Evolutionary conservation across 345 rosid species (phyloP).

Genomic region (Odontarrhena argentea): DNA sequence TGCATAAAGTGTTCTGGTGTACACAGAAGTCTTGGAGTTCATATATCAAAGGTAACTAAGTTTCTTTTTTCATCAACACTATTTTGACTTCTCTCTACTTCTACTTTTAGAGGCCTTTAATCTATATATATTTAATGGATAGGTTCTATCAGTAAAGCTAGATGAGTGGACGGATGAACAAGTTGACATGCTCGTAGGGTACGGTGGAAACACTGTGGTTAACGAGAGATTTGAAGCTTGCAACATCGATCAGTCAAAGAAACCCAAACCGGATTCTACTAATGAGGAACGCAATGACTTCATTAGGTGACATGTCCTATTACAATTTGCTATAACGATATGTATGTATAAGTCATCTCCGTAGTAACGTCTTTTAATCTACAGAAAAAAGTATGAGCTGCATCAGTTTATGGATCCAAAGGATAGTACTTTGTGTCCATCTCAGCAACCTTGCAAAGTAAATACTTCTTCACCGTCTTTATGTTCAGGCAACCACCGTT

Average conservation of each 20-base stretch:
- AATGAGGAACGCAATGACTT: conserved; percentile 79
- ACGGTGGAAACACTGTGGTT: conserved; percentile 77
- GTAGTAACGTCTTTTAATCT: conserved; percentile 24
- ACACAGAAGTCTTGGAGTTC: conserved; percentile 98
- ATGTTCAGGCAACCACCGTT: conserved; percentile 35
- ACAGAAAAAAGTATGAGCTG: conserved; percentile 84
- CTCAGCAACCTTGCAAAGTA: conserved; percentile 36
- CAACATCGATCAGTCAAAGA: conserved; percentile 56
- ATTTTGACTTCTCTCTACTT: conserved; percentile 11
- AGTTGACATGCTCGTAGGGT: conserved; percentile 55
- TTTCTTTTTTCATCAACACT: conserved; percentile 12
- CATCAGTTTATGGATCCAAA: conserved; percentile 57
- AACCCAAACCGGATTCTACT: conserved; percentile 79
- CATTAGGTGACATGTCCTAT: conserved; percentile 56
- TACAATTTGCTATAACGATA: background rate
- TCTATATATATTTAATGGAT: conserved; percentile 13
- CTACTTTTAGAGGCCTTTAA: conserved; percentile 23
- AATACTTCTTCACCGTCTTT: conserved; percentile 42
- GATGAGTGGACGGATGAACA: conserved; percentile 98
- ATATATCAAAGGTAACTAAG: conserved; percentile 76
- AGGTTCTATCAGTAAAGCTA: conserved; percentile 90
- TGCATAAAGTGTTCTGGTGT: conserved; percentile 99
- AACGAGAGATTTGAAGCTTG: conserved; percentile 80
- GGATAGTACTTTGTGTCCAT: conserved; percentile 49
- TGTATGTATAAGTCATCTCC: background rate